Evolutionary conservation across 805 yeast genomes (phyloP).

Genomic region (Metschnikowia aberdeeniae): DNA sequence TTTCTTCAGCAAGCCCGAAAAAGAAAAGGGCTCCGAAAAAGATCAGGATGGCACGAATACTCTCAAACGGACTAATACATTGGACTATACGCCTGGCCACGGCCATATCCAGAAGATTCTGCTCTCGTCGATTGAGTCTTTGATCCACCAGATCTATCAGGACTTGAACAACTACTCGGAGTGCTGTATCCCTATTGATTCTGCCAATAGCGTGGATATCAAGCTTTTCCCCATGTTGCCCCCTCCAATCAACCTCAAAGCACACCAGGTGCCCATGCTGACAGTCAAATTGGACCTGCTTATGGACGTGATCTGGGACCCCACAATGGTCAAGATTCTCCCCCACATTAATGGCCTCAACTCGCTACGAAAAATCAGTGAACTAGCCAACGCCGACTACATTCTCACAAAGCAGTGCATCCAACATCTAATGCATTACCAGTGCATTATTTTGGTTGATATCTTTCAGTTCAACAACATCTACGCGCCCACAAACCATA

Average conservation of each 20-base stretch:
- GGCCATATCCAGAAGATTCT: slow-evolving; percentile 30
- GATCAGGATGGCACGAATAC: neutral
- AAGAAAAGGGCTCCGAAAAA: neutral
- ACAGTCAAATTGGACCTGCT: slow-evolving; percentile 69
- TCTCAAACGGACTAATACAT: neutral
- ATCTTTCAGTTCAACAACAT: slow-evolving; percentile 85
- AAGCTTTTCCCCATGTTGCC: slow-evolving; percentile 87
- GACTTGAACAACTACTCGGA: slow-evolving; percentile 94
- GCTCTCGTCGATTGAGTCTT: slow-evolving; percentile 55
- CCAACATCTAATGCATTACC: slow-evolving; percentile 86
- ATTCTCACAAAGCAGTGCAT: slow-evolving; percentile 78
- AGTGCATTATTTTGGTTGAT: slow-evolving; percentile 77
- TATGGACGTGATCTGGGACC: slow-evolving; percentile 94
- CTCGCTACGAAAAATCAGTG: slow-evolving; percentile 71
- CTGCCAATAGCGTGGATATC: slow-evolving; percentile 85
- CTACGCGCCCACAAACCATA: slow-evolving; percentile 82
- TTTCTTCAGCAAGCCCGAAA: slow-evolving; percentile 24
- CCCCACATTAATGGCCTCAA: slow-evolving; percentile 89
- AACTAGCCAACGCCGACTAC: slow-evolving; percentile 76
- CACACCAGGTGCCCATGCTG: slow-evolving; percentile 90
- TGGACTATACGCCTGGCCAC: slow-evolving; percentile 31
- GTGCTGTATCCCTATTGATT: slow-evolving; percentile 90
- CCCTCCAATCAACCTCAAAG: slow-evolving; percentile 68
- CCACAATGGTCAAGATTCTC: slow-evolving; percentile 83
- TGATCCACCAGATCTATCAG: slow-evolving; percentile 87